Percentiles rank a stretch among this genome's conserved stretches.
phyloP scores from a whole-genome alignment of 495 filamentous ascomycete genomes.

The Penicillium atrosanguineum region DNA sequence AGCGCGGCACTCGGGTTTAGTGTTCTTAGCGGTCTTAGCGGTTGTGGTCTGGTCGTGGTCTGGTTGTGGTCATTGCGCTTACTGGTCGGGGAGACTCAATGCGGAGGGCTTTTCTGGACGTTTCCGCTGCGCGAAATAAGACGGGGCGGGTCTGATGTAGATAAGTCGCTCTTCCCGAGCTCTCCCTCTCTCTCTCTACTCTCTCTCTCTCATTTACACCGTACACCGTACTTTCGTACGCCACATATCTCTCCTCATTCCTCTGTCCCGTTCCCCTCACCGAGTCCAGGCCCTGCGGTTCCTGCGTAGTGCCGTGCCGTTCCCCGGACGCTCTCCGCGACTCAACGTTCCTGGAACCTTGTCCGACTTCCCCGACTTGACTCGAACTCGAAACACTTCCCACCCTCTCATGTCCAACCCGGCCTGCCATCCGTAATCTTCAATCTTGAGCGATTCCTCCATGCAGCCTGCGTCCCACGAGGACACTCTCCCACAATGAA shows the following conservation, averaged over 20 bases:
- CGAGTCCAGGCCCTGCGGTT: background rate
- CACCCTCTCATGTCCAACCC: conserved; percentile 7
- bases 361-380: conserved; percentile 13
- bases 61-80: background rate
- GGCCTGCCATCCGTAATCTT: background rate
- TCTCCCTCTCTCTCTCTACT: background rate
- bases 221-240: no score
- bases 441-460: conserved; percentile 15
- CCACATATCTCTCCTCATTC: background rate
- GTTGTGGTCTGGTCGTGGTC: no score
- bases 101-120: conserved; percentile 21
- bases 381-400: background rate
- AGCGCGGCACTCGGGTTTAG: background rate
- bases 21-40: background rate
- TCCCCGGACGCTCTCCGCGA: conserved; percentile 24
- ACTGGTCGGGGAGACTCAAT: background rate
- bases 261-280: background rate
- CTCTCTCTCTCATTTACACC: no score
- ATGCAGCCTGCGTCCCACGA: conserved; percentile 33
- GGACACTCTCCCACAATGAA: conserved; percentile 34
- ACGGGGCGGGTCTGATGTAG: background rate
- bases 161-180: background rate
- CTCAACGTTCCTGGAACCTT: conserved; percentile 16
- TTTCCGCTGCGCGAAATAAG: conserved; percentile 14
- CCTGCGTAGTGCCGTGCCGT: conserved; percentile 1